These are phyloP conservation scores for Gardenia jasminoides DNA, from an alignment of 257 asterid genomes.

Conservation along the genomic window DNA sequence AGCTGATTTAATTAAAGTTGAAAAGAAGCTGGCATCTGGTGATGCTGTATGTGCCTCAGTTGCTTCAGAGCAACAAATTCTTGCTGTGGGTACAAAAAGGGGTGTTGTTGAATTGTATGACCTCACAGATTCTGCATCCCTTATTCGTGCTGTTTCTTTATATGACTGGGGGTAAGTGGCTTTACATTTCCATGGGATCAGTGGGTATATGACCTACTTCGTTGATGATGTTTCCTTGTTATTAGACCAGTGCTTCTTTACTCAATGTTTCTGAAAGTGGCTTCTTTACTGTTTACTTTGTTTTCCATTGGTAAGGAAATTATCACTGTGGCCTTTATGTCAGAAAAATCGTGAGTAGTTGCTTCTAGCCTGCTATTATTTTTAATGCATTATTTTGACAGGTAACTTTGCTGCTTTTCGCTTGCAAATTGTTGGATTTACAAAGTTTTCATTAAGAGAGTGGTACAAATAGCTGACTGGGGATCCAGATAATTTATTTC, in stretches of 20 bases:
- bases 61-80: slow-evolving; percentile 94
- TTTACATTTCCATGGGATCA: slow-evolving; percentile 9
- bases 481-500: neutral
- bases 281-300: too few species aligned
- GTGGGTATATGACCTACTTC: neutral
- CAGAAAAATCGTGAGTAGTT: neutral
- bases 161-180: slow-evolving; percentile 94
- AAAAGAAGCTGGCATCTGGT: slow-evolving; percentile 64
- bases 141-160: slow-evolving; percentile 80
- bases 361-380: neutral
- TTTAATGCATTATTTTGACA: neutral
- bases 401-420: neutral
- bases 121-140: slow-evolving; percentile 72
- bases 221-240: neutral
- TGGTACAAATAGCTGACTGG: neutral
- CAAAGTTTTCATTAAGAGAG: neutral
- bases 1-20: slow-evolving; percentile 62
- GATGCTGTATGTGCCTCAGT: slow-evolving; percentile 85
- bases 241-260: neutral
- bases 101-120: slow-evolving; percentile 90
- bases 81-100: slow-evolving; percentile 88
- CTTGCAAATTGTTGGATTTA: neutral
- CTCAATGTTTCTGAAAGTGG: neutral
- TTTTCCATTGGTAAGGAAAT: neutral
- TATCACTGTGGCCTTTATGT: neutral